Evolutionary conservation across 2,329 filamentous ascomycete genomes (phyloP), one percentile per base, ranked within the genome.

Genomic region (Penicillium sp.): DNA sequence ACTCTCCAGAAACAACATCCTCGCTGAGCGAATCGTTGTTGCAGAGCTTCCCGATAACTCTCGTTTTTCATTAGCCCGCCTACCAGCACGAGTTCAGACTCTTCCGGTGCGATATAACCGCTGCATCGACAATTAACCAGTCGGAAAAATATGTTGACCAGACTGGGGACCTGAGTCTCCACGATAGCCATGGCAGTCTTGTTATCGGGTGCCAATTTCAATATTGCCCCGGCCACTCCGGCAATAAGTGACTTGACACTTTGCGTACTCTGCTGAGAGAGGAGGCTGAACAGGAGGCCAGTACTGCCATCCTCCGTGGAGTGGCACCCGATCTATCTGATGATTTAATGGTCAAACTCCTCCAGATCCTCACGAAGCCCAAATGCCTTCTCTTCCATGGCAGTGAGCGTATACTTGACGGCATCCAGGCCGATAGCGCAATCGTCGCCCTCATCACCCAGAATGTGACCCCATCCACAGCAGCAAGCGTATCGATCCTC

Each of bases 381-480:
- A 1, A 67, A 51, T 0, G 48, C 53, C 12, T 60, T 51, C 2
- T 64, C 50, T 47, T 76, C 73, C 8, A 69, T 53, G 3, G 57
- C 51, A 2, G 53, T 53, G n/a, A 77, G 54, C 0, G 73, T 65
- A 4, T 60, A 52, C 12, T 70, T 66, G 12, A 75, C 59, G 0
- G 67, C 74, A 45, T 69, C 63, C 26, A 69, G 56, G 1, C 75
- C 75, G 13, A 77, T 72, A 1, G 68, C 66, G 54, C 70, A 77
- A 2, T 73, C 76, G 0, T 69, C 69, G 0, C 76, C 76, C 34
- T 78, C 73, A 45, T 79, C 76, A 1, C 76, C 74, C 2, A 78
- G 61, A 5, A 76, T 59, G 50, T 71, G 64, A 3, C 76, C 75
- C 76, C 76, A 78, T 12, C 76, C 76, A 2, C 76, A 76, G 4